Evolutionary conservation across 108 stramenopile genomes (phyloP).

Genomic region (Nitzschia inconspicua): DNA sequence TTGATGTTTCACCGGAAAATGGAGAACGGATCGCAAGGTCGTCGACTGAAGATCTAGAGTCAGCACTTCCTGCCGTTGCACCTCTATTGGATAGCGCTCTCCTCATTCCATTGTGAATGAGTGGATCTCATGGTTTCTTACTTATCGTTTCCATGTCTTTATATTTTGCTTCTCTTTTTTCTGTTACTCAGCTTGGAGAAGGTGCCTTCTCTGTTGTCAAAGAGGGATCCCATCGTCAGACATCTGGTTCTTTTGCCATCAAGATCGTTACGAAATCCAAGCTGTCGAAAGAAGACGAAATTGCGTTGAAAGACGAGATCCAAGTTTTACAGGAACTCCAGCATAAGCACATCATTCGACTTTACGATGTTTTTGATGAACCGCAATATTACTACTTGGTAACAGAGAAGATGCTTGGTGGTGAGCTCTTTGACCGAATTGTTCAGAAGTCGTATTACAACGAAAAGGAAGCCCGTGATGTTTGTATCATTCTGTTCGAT

Average conservation of each 20-base stretch:
- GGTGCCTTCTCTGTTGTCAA: constrained; percentile 84
- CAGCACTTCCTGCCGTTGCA: no score
- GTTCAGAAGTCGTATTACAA: constrained; percentile 84
- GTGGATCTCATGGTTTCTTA: no score
- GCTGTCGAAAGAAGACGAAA: constrained; percentile 77
- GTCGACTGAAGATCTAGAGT: no score
- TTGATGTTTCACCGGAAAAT: no score
- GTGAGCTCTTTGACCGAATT: constrained; percentile 93
- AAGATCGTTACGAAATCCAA: constrained; percentile 85
- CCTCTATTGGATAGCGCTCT: no score
- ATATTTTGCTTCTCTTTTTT: no score
- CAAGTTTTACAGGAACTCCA: constrained; percentile 53
- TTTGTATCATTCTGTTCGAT: constrained; percentile 61
- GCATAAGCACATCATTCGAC: constrained; percentile 65
- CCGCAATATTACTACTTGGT: constrained; percentile 81
- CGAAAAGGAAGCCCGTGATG: constrained; percentile 78
- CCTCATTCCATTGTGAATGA: no score
- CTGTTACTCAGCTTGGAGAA: constrained; percentile 70
- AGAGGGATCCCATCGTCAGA: constrained; percentile 43
- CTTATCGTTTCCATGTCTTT: no score
- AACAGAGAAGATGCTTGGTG: constrained; percentile 86
- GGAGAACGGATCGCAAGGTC: no score
- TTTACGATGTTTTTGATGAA: constrained; percentile 92
- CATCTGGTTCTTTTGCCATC: constrained; percentile 65
- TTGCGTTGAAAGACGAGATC: constrained; percentile 81